Base-by-base conservation (phyloP, 2,329 filamentous ascomycete species). In the Pseudogymnoascus sp. region DNA sequence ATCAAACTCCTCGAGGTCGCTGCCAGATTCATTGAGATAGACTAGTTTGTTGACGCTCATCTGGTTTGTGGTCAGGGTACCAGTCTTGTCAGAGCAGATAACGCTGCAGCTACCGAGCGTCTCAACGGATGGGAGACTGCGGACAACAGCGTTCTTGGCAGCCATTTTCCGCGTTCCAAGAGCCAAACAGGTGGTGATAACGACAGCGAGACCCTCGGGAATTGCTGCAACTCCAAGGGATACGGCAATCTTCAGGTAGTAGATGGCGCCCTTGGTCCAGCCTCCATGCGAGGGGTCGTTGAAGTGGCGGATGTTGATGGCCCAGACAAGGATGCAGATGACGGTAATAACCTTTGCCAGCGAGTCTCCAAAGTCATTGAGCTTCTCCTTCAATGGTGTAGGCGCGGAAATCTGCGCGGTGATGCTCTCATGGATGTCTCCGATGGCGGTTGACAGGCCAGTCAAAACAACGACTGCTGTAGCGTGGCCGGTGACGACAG, bases 21-120 rank as follows among this genome's bases (percentile, higher is more conserved):
- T 87, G 62, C 79, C 93, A 65, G 83, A 76, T 68, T 89, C 86
- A 70, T 85, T 87, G 69, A 99, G 81, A 74, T 93, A 91, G 59
- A 96, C 90, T 63, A 97, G 79, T 77, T 93, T 96, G 80, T 87
- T 95, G 63, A 97, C 95, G 73, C 95, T 97, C 95, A 99, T 99
- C 78, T 97, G 93, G 79, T 99, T 99, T 42, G 95, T 99, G 10
- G 95, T 99, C 74, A 99, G 79, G 59, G 95, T 99, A 70, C 95
- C 96, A 4, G 95, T 99, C 82, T 99, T 99, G 81, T 99, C 95
- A 3, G 96, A 99, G 81, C 96, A 99, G 74, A 99, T 97, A 64
- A 99, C 93, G 72, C 95, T 99, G 84, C 95, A 99, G 82, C 95
- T 99, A 74, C 95, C 95, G 62, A 99, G 83, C 11, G 95, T 99